Evolutionary conservation across 2,329 filamentous ascomycete genomes (phyloP).

Genomic region (Cytospora piceicola): DNA sequence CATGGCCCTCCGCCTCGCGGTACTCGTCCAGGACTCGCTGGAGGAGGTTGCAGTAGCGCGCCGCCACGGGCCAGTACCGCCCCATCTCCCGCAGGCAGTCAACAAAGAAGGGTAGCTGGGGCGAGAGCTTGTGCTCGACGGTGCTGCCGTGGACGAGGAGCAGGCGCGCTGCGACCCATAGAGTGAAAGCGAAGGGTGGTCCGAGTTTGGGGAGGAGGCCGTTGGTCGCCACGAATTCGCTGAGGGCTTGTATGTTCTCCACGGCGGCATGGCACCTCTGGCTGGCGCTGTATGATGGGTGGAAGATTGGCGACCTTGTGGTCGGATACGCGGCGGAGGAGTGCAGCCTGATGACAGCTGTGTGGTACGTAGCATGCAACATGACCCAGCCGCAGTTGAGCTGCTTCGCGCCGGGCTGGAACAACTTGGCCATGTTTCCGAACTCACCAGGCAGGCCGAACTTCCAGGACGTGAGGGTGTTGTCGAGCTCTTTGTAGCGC

Average conservation of each 20-base stretch:
- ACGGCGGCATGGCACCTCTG: constrained; percentile 84
- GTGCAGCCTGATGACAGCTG: constrained; percentile 85
- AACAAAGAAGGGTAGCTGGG: constrained; percentile 80
- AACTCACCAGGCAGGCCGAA: constrained; percentile 82
- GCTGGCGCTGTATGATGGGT: constrained; percentile 81
- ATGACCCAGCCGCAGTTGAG: constrained; percentile 87
- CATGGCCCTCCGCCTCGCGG: constrained; percentile 74
- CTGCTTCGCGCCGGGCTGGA: constrained; percentile 70
- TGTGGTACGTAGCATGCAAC: constrained; percentile 88
- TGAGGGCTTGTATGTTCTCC: constrained; percentile 77
- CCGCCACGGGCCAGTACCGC: constrained; percentile 82
- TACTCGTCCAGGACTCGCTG: constrained; percentile 87
- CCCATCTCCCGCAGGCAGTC: constrained; percentile 82
- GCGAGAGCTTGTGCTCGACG: constrained; percentile 79
- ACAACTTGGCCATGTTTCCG: constrained; percentile 79
- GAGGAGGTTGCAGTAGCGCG: constrained; percentile 78
- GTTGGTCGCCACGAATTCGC: constrained; percentile 76
- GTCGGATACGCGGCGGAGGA: constrained; percentile 93
- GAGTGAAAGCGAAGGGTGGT: constrained; percentile 86
- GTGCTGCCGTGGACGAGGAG: constrained; percentile 89
- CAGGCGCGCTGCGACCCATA: constrained; percentile 89
- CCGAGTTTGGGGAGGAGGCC: constrained; percentile 79
- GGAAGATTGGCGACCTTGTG: constrained; percentile 85
- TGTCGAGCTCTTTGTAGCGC: constrained; percentile 83
- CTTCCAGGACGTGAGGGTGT: constrained; percentile 79